These are phyloP conservation scores for Nitzschia palea DNA, from an alignment of 108 stramenopile genomes.

Conservation along the genomic window DNA sequence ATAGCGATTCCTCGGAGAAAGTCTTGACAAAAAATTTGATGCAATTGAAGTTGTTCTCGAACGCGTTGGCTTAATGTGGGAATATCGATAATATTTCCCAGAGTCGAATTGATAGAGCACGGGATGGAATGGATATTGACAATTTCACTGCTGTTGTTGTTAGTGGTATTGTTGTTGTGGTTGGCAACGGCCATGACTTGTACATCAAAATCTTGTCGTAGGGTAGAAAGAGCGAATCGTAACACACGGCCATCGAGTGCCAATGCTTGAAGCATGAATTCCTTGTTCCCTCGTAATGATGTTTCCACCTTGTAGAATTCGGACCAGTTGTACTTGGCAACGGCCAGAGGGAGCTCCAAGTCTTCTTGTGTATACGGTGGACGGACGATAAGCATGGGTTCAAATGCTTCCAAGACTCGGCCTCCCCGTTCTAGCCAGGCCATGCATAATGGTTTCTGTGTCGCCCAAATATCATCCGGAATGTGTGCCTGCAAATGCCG, in stretches of 20 bases:
- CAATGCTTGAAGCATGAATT: constrained; percentile 33
- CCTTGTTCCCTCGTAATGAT: constrained; percentile 9
- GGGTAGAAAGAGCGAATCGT: neutral
- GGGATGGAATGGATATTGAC: neutral
- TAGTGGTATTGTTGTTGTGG: constrained; percentile 1
- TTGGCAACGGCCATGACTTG: constrained; percentile 24
- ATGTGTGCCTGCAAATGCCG: constrained; percentile 16
- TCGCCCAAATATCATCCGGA: constrained; percentile 27
- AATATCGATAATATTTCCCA: constrained; percentile 8
- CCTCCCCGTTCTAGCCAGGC: constrained; percentile 34
- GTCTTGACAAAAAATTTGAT: constrained; percentile 24
- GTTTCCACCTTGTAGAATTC: constrained; percentile 31
- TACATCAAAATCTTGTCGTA: constrained; percentile 21
- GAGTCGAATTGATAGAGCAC: neutral
- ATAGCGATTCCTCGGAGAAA: constrained; percentile 42
- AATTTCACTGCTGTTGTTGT: neutral
- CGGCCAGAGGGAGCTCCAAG: constrained; percentile 25
- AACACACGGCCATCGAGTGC: constrained; percentile 27
- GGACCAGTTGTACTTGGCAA: constrained; percentile 31
- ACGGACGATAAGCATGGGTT: constrained; percentile 1
- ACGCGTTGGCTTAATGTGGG: constrained; percentile 10
- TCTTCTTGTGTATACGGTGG: constrained; percentile 10
- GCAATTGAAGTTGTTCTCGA: constrained; percentile 12
- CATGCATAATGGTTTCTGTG: constrained; percentile 20
- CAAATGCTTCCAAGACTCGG: constrained; percentile 18